These are phyloP conservation scores for Melanogaster broomeanus DNA, from an alignment of 768 basidiomycete genomes.

Conservation along the genomic window DNA sequence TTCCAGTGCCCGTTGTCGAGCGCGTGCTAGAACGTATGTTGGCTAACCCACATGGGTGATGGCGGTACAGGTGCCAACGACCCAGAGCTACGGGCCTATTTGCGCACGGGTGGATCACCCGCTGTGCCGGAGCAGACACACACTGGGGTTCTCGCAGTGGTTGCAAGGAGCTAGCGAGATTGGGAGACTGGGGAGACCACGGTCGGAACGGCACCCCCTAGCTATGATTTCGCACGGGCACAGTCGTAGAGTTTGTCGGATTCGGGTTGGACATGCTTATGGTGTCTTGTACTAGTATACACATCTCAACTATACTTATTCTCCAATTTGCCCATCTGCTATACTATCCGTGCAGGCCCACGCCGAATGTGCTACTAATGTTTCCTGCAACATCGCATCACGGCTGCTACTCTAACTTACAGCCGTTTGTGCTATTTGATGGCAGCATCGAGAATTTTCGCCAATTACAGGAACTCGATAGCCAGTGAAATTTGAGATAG, in stretches of 20 bases:
- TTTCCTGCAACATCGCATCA: no score
- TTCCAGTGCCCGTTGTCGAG: constrained; percentile 26
- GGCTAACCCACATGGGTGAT: constrained; percentile 19
- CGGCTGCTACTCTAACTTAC: no score
- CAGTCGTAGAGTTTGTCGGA: neutral
- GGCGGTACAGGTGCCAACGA: constrained; percentile 2
- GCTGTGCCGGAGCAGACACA: neutral
- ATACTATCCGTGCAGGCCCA: no score
- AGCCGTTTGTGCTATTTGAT: no score
- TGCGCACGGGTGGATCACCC: neutral
- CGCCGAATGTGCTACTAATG: no score
- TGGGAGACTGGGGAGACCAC: constrained; percentile 35
- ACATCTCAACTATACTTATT: neutral
- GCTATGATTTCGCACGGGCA: constrained; percentile 20
- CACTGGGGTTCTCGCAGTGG: constrained; percentile 16
- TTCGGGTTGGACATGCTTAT: no score
- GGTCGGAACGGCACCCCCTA: constrained; percentile 25
- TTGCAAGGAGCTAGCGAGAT: constrained; percentile 42
- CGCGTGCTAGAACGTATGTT: constrained; percentile 30
- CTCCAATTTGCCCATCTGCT: neutral
- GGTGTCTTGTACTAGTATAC: no score
- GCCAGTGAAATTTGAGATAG: no score
- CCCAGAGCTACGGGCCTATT: constrained; percentile 9
- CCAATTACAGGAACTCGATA: no score
- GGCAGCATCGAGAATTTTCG: no score